Base-by-base conservation (phyloP, 2,329 filamentous ascomycete species). In the Cordyceps pruinosa region DNA sequence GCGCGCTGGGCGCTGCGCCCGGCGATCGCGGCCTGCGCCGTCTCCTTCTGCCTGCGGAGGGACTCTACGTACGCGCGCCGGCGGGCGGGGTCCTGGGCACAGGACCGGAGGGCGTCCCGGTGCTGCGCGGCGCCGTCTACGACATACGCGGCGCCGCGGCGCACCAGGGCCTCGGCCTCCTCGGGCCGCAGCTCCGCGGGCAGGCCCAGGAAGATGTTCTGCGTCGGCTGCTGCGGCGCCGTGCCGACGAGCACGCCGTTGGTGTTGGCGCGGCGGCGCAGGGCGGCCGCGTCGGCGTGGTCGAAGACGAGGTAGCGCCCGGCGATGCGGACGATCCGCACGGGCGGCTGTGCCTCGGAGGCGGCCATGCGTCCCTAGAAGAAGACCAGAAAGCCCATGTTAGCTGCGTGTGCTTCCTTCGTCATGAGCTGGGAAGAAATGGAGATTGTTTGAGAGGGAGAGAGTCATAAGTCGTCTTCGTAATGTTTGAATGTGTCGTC, bases 251-350 rank as follows among this genome's bases (percentile, higher is more conserved):
- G 79, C 32, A 94, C 87, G 61, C 91, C 91, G 67, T 88, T 92
- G 65, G 96, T 90, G 69, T 90, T 86, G 75, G 96, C 83, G 65
- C 84, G 78, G 61, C 89, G 85, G 63, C 94, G 88, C 61, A 96
- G 78, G 69, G 87, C 82, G 65, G 88, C 85, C 59, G 91, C 87
- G 62, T 86, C 84, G 68, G 91, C 83, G 65, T 90, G 83, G 69
- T 96, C 90, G 77, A 97, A 97, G 64, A 99, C 78, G 60, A 97
- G 83, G 75, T 93, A 97, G 62, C 89, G 87, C 64, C 86, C 85
- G 47, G 85, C 85, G 60, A 96, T 84, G 68, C 83, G 80, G 63
- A 89, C 93, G 67, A 97, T 94, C 60, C 90, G 85, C 61, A 96
- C 81, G 12, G 83, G 83, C 28, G 52, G 55, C 42, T 58, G 23